phyloP scores from a whole-genome alignment of 495 filamentous ascomycete genomes.

The Podospora comata region DNA sequence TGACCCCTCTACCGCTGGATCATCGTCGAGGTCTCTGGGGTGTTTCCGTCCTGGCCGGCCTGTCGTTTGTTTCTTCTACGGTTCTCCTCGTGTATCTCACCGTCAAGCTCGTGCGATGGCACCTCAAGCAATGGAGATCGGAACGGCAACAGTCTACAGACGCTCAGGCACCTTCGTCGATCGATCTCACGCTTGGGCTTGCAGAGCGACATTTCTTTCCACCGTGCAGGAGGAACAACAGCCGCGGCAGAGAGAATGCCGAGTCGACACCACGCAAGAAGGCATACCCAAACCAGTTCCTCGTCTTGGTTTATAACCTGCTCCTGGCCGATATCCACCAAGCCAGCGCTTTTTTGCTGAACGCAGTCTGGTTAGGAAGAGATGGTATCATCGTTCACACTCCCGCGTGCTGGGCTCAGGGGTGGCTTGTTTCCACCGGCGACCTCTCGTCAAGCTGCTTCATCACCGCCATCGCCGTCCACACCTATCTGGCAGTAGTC shows the following conservation, averaged over 20 bases:
- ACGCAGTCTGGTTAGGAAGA: constrained; percentile 55
- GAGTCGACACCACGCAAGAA: constrained; percentile 11
- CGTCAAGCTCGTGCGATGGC: constrained; percentile 53
- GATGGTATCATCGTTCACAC: constrained; percentile 56
- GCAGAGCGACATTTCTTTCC: constrained; percentile 21
- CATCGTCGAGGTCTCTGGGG: constrained; percentile 49
- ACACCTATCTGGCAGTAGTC: constrained; percentile 66
- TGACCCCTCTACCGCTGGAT: constrained; percentile 44
- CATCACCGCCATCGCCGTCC: constrained; percentile 64
- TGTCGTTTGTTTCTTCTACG: constrained; percentile 53
- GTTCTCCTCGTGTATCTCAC: constrained; percentile 51
- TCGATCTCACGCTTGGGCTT: constrained; percentile 27
- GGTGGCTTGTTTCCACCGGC: constrained; percentile 66
- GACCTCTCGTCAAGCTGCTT: constrained; percentile 69
- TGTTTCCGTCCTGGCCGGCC: constrained; percentile 48
- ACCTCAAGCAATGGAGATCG: constrained; percentile 22
- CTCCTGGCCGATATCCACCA: constrained; percentile 73
- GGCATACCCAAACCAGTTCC: constrained; percentile 60
- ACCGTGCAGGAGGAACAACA: not conserved
- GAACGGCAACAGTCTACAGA: not conserved
- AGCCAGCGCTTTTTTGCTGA: constrained; percentile 63
- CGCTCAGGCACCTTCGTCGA: not conserved
- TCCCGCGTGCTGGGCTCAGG: constrained; percentile 64
- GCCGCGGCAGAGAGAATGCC: not conserved
- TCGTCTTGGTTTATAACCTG: constrained; percentile 71